Evolutionary conservation across 1,284 basidiomycete species (phyloP).

Genomic region (Cystobasidium slooffiae): DNA sequence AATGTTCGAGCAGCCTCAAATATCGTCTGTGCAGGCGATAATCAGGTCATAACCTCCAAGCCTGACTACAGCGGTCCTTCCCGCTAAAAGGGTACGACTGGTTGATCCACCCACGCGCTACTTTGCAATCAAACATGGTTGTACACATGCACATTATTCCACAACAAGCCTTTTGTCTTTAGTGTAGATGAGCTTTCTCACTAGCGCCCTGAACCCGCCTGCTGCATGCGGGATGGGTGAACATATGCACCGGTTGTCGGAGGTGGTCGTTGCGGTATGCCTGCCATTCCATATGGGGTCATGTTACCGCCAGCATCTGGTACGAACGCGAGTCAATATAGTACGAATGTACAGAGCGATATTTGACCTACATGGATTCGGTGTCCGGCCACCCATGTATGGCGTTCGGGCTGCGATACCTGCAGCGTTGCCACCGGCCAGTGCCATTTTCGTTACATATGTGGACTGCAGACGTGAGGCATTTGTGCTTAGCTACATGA

Average conservation of each 20-base stretch:
- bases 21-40: too few relatives aligned
- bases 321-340: not conserved
- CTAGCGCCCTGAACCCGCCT: conserved; percentile 25
- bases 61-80: too few relatives aligned
- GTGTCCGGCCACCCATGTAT: conserved; percentile 36
- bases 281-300: conserved; percentile 25
- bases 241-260: conserved; percentile 25
- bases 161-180: too few relatives aligned
- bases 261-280: not conserved
- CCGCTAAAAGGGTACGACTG: too few relatives aligned
- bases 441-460: conserved; percentile 38
- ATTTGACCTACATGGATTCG: conserved; percentile 22
- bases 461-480: conserved; percentile 22
- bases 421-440: conserved; percentile 29
- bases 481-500: not conserved
- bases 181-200: not conserved
- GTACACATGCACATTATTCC: too few relatives aligned
- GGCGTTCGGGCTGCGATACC: conserved; percentile 39
- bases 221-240: conserved; percentile 30
- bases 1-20: too few relatives aligned
- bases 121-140: too few relatives aligned
- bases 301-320: conserved; percentile 34
- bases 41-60: too few relatives aligned
- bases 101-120: too few relatives aligned
- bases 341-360: not conserved